Base-by-base conservation (phyloP, 495 filamentous ascomycete species). In the Penicillium odoratum region DNA sequence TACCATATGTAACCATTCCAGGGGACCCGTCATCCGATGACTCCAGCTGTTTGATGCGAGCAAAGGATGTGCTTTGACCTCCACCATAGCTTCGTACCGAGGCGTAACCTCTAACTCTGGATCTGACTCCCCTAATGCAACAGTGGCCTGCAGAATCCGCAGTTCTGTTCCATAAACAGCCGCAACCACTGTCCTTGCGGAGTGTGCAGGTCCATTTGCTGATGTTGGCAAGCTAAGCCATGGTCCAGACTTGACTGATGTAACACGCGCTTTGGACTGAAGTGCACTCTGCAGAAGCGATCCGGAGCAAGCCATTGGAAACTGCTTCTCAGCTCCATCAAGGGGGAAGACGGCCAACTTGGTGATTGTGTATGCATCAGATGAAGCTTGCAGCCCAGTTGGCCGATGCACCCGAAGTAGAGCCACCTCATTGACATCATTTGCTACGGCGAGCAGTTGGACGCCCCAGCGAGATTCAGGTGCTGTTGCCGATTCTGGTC, bases 371-470 rank as follows among this genome's bases (percentile, higher is more conserved):
- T 70, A 70, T 15, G 48, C 28, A 25, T 33, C 34, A 7, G 29
- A 53, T 33, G 51, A 43, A 18, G 36, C 30, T 30, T 59, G 44
- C 5, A 31, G 5, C 11, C 18, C 10, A 15, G 36, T 15, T 28
- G 51, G 56, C 43, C 63, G 51, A 36, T 43, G 58, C 3, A 69
- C 52, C 1, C 57, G 65, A 25, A 80, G 50, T 6, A 77, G 38
- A 47, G 70, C 62, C 29, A 76, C 51, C 55, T 80, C 73, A 55
- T 78, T 78, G n/a, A 64, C 59, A 64, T 80, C 77, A 57, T 74
- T 79, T 1, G 71, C 60, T 0, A 78, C 58, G 13, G 67, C 53
- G 9, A 82, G 59, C 4, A 79, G 47, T 7, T 68, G 63, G 5
- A 71, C 48, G 5, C 78, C 78, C 78, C 78, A 81, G n/a, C 75